Evolutionary conservation across 1,139 yeast genomes (phyloP), one percentile per base, ranked within the genome.

Genomic region (Blastobotrys apis): DNA sequence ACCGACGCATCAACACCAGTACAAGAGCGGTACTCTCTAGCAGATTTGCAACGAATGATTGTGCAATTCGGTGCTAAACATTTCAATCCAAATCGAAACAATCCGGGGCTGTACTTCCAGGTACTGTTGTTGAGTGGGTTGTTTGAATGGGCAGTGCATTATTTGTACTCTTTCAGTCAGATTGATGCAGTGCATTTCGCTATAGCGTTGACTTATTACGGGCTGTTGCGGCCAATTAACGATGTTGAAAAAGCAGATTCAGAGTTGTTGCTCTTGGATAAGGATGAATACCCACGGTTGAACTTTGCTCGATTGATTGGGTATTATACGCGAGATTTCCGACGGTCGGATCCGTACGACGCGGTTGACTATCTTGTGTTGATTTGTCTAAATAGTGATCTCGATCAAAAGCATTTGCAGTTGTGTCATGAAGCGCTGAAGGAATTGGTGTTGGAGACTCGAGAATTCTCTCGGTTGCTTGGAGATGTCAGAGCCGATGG

Each of bases 141-240:
- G 43, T 90, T 81, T 62, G 97, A 88, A 57, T 72, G 77, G 49
- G 96, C 96, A 0, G 78, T 87, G 15, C 81, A 81, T 51, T 80
- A 83, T 60, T 70, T 84, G 13, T 82, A 82, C 54, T 68, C 73
- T 35, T 69, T 77, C 37, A 82, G 78, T 60, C 95, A 86, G 60
- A 77, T 85, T 47, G 97, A 87, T 60, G 85, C 95, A 1, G 94
- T 88, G 12, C 97, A 94, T 66, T 74, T 88, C 53, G 87, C 95
- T 1, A 84, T 92, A 55, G 88, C 85, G 0, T 72, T 92, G 44
- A 78, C 81, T 9, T 83, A 85, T 62, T 81, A 81, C 59, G 90
- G 94, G 0, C 68, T 87, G 45, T 63, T 88, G 48, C 77, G 78
- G 41, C 78, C 81, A 5, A 67, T 77, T 15, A 49, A 55, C 10